These are phyloP conservation scores for Zygosaccharomyces gambellarensis DNA, from an alignment of 805 yeast genomes.

Conservation along the genomic window DNA sequence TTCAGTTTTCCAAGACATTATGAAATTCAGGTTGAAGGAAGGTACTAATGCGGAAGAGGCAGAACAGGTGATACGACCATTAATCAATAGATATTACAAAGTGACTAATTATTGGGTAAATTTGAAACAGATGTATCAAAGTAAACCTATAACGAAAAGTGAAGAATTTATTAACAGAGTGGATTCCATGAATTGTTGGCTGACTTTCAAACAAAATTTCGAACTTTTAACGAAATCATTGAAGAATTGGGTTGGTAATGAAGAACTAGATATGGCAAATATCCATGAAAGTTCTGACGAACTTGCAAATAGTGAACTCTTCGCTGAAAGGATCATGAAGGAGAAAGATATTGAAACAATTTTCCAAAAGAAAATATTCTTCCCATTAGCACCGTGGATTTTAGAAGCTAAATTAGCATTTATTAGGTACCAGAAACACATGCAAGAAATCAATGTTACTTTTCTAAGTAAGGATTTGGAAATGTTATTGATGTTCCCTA, in stretches of 20 bases:
- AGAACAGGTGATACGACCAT: conserved; percentile 45
- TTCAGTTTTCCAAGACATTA: conserved; percentile 61
- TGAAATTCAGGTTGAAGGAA: conserved; percentile 55
- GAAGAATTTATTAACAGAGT: conserved; percentile 60
- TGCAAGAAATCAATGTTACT: conserved; percentile 68
- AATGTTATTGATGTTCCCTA: conserved; percentile 67
- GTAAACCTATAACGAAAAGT: conserved; percentile 65
- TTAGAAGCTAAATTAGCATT: conserved; percentile 73
- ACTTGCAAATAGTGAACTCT: conserved; percentile 60
- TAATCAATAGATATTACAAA: conserved; percentile 58
- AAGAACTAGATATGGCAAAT: conserved; percentile 59
- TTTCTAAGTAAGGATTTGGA: conserved; percentile 62
- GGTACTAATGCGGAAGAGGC: conserved; percentile 39
- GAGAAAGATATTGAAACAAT: conserved; percentile 71
- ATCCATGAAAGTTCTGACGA: conserved; percentile 34
- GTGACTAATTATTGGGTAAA: conserved; percentile 79
- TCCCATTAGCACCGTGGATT: conserved; percentile 74
- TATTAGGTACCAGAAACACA: conserved; percentile 53
- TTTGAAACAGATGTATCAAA: conserved; percentile 67
- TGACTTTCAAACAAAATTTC: conserved; percentile 65
- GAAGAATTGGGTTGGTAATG: conserved; percentile 79
- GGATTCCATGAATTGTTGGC: conserved; percentile 82
- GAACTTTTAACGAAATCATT: conserved; percentile 56
- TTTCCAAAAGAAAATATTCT: conserved; percentile 63
- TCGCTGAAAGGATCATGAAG: conserved; percentile 79